These are phyloP conservation scores for Paecilomyces niveus DNA, from an alignment of 2,329 filamentous ascomycete species.

Conservation along the genomic window DNA sequence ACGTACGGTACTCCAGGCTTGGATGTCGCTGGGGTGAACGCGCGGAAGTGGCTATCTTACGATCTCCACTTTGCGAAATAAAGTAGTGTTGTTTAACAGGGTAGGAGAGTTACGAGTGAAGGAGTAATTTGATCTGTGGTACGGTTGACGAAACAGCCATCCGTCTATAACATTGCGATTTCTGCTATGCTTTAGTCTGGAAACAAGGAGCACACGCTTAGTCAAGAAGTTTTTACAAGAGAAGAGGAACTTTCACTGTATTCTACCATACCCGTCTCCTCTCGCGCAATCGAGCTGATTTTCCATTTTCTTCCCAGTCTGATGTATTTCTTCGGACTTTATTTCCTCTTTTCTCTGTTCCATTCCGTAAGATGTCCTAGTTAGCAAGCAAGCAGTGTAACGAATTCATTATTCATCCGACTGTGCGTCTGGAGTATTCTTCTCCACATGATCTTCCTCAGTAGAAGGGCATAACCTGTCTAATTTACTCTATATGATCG, in stretches of 20 bases:
- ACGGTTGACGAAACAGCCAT: neutral
- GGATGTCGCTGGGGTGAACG: slow-evolving; percentile 66
- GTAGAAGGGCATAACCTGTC: neutral
- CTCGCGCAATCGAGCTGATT: neutral
- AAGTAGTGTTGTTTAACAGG: slow-evolving; percentile 13
- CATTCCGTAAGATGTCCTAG: neutral
- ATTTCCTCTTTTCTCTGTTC: neutral
- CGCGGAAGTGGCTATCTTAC: slow-evolving; percentile 93
- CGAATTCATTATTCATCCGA: neutral
- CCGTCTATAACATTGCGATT: neutral
- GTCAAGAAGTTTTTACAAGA: neutral
- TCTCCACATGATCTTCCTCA: neutral
- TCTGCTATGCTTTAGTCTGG: neutral
- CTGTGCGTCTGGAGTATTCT: neutral
- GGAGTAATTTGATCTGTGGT: neutral
- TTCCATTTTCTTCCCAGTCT: neutral
- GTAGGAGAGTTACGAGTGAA: neutral
- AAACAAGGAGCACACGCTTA: no score
- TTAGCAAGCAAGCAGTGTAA: neutral
- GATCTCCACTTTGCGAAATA: slow-evolving; percentile 99
- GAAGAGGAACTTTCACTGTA: neutral
- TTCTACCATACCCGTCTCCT: neutral
- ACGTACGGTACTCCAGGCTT: slow-evolving; percentile 94
- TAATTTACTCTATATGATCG: neutral
- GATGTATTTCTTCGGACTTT: neutral